Base-by-base conservation (phyloP, 2,329 filamentous ascomycete genomes). In the Trichoderma arundinaceum region DNA sequence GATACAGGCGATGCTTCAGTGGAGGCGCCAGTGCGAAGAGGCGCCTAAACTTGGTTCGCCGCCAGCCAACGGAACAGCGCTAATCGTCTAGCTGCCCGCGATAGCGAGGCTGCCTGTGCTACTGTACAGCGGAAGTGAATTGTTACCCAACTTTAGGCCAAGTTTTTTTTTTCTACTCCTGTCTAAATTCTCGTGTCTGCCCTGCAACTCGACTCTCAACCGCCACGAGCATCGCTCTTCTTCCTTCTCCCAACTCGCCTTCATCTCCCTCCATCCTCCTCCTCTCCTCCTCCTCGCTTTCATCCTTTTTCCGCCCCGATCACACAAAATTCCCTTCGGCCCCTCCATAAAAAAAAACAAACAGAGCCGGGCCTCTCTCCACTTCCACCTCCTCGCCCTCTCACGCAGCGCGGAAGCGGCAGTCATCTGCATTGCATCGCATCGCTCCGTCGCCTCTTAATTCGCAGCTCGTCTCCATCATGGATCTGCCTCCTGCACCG, bases 401-500 rank as follows among this genome's bases (percentile, higher is more conserved):
- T 64, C 35, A 19, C 39, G 46, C 65, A 46, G 48, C 49, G 58
- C 58, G 49, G 65, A 43, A 61, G 59, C 59, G 58, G 56, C 38
- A 62, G 53, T 48, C 46, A 64, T 64, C 59, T 64, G 65, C 66
- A 67, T 67, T 65, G 66, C 66, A 65, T 61, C 62, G 51, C 48
- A 62, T 64, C 66, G 49, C 65, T 39, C 52, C 52, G 53, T 67
- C 63, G 63, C 15, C 44, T 65, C 33, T 48, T 54, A 66, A 57
- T 58, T 58, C 46, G 66, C 66, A 53, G 53, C 44, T 46, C 33
- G n/a, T 32, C 46, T 39, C 62, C 64, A 66, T 73, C 67, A 77
- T 80, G 72, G 78, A 80, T 71, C 77, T 85, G 70, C 82, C 82
- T 61, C 80, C 83, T 67, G 84, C 84, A 66, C 83, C 83, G 66